These are phyloP conservation scores for Aspergillus quadricinctus DNA, from an alignment of 2,329 filamentous ascomycete species.

Conservation along the genomic window DNA sequence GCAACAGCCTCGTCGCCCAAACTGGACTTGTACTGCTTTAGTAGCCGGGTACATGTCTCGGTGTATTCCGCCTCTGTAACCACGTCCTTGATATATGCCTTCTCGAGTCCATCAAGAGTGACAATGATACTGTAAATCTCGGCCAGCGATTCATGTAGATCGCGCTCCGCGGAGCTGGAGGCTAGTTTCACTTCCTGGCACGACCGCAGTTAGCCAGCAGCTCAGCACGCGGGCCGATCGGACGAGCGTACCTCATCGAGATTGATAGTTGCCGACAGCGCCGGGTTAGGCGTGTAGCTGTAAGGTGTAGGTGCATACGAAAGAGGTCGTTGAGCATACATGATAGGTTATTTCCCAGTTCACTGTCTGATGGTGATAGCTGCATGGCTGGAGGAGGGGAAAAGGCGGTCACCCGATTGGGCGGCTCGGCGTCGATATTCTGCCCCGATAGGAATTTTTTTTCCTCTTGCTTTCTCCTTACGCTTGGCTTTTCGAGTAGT, in stretches of 20 bases:
- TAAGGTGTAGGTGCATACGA: slow-evolving; percentile 86
- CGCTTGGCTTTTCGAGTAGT: slow-evolving; percentile 4
- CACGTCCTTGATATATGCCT: slow-evolving; percentile 93
- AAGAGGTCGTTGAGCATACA: slow-evolving; percentile 53
- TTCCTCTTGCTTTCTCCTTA: slow-evolving; percentile 13
- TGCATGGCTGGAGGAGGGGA: not conserved
- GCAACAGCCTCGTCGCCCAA: slow-evolving; percentile 86
- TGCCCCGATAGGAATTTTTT: slow-evolving; percentile 28
- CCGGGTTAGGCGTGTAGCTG: slow-evolving; percentile 82
- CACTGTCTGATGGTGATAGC: not conserved
- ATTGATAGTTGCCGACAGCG: slow-evolving; percentile 83
- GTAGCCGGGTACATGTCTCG: slow-evolving; percentile 85
- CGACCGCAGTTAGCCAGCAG: slow-evolving; percentile 17
- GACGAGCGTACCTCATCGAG: slow-evolving; percentile 69
- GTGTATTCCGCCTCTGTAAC: slow-evolving; percentile 90
- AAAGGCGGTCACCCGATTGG: slow-evolving; percentile 25
- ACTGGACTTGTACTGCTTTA: slow-evolving; percentile 97
- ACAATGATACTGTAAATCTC: slow-evolving; percentile 98
- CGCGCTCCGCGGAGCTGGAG: slow-evolving; percentile 79
- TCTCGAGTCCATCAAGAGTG: slow-evolving; percentile 90
- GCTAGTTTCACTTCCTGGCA: slow-evolving; percentile 85
- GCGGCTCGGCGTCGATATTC: slow-evolving; percentile 23
- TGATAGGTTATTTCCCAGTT: slow-evolving; percentile 10
- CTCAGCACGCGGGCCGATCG: slow-evolving; percentile 3
- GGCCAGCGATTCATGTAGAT: slow-evolving; percentile 90